Evolutionary conservation across 768 basidiomycete genomes (phyloP), one percentile per base, ranked within the genome.

Genomic region (Trametes cubensis): DNA sequence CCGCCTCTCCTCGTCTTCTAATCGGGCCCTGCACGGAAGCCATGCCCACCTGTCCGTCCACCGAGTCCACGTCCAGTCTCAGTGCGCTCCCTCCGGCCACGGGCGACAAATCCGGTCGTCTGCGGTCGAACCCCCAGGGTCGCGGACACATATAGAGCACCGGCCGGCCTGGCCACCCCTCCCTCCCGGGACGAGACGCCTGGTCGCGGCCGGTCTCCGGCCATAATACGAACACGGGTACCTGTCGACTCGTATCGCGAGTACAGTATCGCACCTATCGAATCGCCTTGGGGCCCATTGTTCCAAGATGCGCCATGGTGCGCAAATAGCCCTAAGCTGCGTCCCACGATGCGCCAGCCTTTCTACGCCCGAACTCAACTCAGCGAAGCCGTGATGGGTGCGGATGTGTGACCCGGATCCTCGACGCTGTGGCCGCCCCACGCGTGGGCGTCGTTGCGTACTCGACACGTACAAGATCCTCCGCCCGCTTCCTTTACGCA

Each of bases 381-480:
- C 55, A 58, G 50, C 55, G 56, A 63, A 63, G 56, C 51, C 51
- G 57, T 58, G 56, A 58, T 54, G n/a, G 34, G 38, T 48, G 45
- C 51, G 34, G 56, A 13, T 40, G 46, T 42, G 56, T 58, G 57
- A 58, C 62, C 50, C 51, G 62, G 44, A 39, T 15, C 30, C 44
- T 46, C 34, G 18, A 23, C 39, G 15, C 42, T 34, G 5, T 47
- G 20, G 34, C 48, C 55, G 30, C 50, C 17, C 48, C 48, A 49
- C 40, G 48, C 55, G 18, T 28, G 14, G 50, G 6, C 48, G 38
- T 39, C 23, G 41, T 58, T 53, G 53, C 50, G 50, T 39, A 28
- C 38, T 44, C 55, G 34, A 57, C 57, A 58, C 62, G 52, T 58
- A 58, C 62, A 58, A 55, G 20, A 49, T 23, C 48, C 48, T 26